These are phyloP conservation scores for Pseudogymnoascus sp. DNA, from an alignment of 2,329 filamentous ascomycete genomes.

Conservation along the genomic window DNA sequence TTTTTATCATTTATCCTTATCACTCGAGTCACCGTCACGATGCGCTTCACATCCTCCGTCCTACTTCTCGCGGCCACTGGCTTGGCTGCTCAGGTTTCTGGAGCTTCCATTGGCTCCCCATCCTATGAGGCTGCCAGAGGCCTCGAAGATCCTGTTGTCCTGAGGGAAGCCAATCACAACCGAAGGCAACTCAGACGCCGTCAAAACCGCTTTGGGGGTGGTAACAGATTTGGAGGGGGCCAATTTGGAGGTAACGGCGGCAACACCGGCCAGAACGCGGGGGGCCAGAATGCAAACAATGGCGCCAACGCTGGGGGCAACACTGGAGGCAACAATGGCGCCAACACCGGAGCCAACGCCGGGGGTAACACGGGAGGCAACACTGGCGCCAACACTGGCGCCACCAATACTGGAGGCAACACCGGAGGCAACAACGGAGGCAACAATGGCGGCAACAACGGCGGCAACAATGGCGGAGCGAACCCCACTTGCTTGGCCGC, in stretches of 20 bases:
- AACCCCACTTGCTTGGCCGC: conserved; percentile 34
- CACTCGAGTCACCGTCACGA: conserved; percentile 2
- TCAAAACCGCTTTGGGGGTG: conserved; percentile 2
- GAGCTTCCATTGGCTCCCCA: conserved; percentile 4
- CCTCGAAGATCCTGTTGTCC: neutral
- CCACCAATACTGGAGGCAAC: neutral
- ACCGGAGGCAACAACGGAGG: neutral
- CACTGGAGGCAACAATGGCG: conserved; percentile 18
- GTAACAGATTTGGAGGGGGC: neutral
- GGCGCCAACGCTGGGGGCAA: conserved; percentile 19
- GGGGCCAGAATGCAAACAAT: neutral
- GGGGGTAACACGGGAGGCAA: conserved; percentile 12
- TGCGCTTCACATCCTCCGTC: conserved; percentile 5
- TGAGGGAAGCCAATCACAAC: neutral
- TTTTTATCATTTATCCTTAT: neutral
- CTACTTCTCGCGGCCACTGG: neutral
- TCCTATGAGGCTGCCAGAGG: neutral
- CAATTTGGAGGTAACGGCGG: neutral
- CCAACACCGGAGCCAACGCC: conserved; percentile 16
- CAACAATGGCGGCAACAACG: conserved; percentile 18
- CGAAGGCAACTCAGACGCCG: neutral
- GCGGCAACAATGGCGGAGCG: conserved; percentile 22
- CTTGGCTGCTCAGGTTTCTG: conserved; percentile 1
- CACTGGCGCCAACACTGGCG: conserved; percentile 32
- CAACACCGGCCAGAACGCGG: neutral